Evolutionary conservation across 768 basidiomycete genomes (phyloP).

Genomic region (Filobasidium wieringae): DNA sequence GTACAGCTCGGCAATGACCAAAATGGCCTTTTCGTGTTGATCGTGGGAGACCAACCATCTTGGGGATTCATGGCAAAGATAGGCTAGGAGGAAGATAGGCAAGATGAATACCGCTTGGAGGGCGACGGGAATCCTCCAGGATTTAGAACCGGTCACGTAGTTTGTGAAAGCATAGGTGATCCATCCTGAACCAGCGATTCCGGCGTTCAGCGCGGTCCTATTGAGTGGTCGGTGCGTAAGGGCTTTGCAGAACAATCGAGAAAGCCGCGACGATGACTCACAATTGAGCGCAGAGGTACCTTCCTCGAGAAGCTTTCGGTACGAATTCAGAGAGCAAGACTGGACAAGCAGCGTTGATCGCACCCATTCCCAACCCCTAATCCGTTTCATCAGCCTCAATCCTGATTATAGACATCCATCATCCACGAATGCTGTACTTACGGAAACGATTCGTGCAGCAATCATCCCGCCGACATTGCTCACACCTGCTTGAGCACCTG

Average conservation of each 20-base stretch:
- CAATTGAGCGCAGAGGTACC: conserved; percentile 7
- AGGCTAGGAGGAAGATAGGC: conserved; percentile 19
- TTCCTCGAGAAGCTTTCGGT: conserved; percentile 21
- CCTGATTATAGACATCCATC: too few relatives aligned
- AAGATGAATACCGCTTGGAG: conserved; percentile 24
- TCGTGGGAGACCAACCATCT: conserved; percentile 16
- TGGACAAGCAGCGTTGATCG: conserved; percentile 26
- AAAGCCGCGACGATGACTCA: conserved; percentile 5
- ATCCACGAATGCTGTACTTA: too few relatives aligned
- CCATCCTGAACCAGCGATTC: too few relatives aligned
- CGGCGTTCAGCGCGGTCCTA: conserved; percentile 24
- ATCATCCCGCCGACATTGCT: conserved; percentile 21
- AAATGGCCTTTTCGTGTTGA: conserved; percentile 8
- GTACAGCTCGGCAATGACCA: conserved; percentile 15
- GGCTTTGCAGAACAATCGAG: too few relatives aligned
- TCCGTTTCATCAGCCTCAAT: too few relatives aligned
- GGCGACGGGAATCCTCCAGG: conserved; percentile 25
- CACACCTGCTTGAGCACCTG: conserved; percentile 23
- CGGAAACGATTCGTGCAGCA: conserved; percentile 21
- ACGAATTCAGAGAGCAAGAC: conserved; percentile 23
- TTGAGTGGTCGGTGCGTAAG: too few relatives aligned
- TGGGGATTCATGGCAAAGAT: conserved; percentile 25
- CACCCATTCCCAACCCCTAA: conserved; percentile 21
- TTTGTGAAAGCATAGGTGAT: conserved; percentile 25
- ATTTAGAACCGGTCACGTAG: conserved; percentile 13